These are phyloP conservation scores for Apiospora saccharicola DNA, from an alignment of 2,329 filamentous ascomycete species.

Conservation along the genomic window DNA sequence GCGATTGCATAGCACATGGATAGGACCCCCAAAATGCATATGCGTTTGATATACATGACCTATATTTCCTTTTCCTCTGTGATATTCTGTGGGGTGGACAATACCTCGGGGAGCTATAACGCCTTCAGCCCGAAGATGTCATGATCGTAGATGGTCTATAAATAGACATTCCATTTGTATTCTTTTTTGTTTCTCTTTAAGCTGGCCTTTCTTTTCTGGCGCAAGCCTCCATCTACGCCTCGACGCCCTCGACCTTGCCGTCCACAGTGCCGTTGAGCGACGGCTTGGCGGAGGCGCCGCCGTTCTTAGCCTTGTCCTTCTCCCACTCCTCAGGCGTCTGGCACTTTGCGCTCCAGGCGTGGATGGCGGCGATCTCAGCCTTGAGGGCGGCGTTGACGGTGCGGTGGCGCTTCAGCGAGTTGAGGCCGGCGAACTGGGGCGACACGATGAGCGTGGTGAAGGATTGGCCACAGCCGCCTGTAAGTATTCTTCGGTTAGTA, in stretches of 20 bases:
- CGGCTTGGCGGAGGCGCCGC: constrained; percentile 39
- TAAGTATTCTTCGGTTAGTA: neutral
- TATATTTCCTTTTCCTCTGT: neutral
- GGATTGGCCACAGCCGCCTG: constrained; percentile 68
- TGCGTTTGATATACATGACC: neutral
- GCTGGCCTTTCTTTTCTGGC: neutral
- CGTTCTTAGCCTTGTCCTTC: constrained; percentile 57
- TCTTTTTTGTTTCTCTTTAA: too few species aligned
- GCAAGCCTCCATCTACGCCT: neutral
- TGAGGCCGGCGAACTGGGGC: constrained; percentile 73
- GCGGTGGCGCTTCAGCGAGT: constrained; percentile 82
- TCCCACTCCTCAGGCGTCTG: constrained; percentile 91
- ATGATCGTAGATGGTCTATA: neutral
- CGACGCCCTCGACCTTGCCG: constrained; percentile 47
- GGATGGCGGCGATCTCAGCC: constrained; percentile 87
- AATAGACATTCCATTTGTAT: neutral
- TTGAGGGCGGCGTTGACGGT: constrained; percentile 85
- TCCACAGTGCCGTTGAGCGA: constrained; percentile 53
- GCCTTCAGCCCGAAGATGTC: neutral
- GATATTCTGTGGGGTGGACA: neutral
- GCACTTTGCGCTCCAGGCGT: constrained; percentile 95
- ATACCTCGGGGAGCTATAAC: neutral
- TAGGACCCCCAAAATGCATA: too few species aligned
- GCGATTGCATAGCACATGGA: neutral
- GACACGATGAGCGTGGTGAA: constrained; percentile 69